Evolutionary conservation across 2,329 filamentous ascomycete species (phyloP).

Genomic region (Monosporascus cannonballus): DNA sequence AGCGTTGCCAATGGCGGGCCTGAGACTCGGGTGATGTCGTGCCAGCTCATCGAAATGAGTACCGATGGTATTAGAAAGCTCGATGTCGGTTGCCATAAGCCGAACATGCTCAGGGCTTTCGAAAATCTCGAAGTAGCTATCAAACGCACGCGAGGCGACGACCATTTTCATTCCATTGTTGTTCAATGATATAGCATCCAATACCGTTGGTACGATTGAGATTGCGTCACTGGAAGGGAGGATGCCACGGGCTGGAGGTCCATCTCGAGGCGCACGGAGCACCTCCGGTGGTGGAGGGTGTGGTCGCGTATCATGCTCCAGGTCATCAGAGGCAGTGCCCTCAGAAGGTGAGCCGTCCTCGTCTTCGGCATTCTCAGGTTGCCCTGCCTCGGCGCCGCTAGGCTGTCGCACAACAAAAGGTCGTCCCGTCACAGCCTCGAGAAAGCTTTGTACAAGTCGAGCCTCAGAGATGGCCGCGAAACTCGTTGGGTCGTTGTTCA

Average conservation of each 20-base stretch:
- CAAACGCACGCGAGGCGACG: conserved; percentile 71
- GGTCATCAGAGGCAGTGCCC: conserved; percentile 31
- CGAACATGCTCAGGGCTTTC: conserved; percentile 86
- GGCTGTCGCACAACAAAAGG: conserved; percentile 33
- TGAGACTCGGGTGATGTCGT: conserved; percentile 82
- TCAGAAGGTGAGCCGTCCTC: conserved; percentile 32
- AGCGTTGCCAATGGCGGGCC: conserved; percentile 74
- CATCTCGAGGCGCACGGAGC: conserved; percentile 38
- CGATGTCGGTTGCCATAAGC: conserved; percentile 68
- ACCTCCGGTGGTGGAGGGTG: conserved; percentile 48
- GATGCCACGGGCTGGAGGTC: conserved; percentile 61
- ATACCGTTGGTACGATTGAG: conserved; percentile 74
- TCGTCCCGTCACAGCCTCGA: conserved; percentile 69
- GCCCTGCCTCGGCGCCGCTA: conserved; percentile 24
- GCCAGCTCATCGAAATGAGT: conserved; percentile 89
- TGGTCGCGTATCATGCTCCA: conserved; percentile 34
- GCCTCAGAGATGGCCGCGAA: conserved; percentile 95
- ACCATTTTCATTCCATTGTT: conserved; percentile 83
- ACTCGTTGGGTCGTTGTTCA: conserved; percentile 97
- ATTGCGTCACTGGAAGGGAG: conserved; percentile 87
- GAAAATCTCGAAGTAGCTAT: conserved; percentile 93
- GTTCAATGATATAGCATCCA: conserved; percentile 92
- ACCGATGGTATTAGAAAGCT: conserved; percentile 68
- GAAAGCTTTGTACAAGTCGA: conserved; percentile 77
- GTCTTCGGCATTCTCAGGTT: conserved; percentile 26